Base-by-base conservation (phyloP, 805 yeast species). In the Lachancea lanzarotensis region DNA sequence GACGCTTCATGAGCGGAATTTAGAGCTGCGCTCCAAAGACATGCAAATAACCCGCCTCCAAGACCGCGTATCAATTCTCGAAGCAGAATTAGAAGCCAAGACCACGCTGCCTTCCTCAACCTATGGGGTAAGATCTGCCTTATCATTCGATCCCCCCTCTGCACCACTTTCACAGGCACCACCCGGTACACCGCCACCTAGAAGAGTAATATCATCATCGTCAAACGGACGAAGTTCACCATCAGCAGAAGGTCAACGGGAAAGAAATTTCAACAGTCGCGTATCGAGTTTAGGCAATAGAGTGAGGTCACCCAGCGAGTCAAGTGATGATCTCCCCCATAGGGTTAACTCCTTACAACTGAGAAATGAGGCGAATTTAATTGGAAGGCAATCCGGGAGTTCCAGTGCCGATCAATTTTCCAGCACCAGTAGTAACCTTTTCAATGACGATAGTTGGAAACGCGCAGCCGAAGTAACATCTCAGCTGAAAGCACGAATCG, bases 381-480 rank as follows among this genome's bases (percentile, higher is more conserved):
- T 32, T 3, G 35, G 16, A 3, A 19, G 39, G 18, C 19, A 16
- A 16, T 7, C 31, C 5, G 39, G 25, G 13, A 7, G 31, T 15
- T 35, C 38, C 11, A 11, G 16, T 18, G 19, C 18, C 17, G 38
- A 35, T 26, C 16, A 22, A 17, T 35, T 3, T 11, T 35, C 38
- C 11, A 45, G 38, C 26, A 29, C 43, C 17, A 20, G 31, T 27
- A 40, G 52, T 33, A 45, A 49, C 11, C 45, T 56, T 35, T 71
- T 72, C 38, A 84, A 77, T 47, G 89, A 82, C 47, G 78, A 73
- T 43, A 81, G 84, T 53, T 89, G 96, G 96, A 78, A 75, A 52
- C 76, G 91, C 40, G 96, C 96, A 0, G 90, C 93, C 0, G 95
- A 85, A 54, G 95, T 88, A 11, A 89, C 96, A 0, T 76, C 80